phyloP scores from a whole-genome alignment of 106 monocot species.

The Dendrobium catenatum region DNA sequence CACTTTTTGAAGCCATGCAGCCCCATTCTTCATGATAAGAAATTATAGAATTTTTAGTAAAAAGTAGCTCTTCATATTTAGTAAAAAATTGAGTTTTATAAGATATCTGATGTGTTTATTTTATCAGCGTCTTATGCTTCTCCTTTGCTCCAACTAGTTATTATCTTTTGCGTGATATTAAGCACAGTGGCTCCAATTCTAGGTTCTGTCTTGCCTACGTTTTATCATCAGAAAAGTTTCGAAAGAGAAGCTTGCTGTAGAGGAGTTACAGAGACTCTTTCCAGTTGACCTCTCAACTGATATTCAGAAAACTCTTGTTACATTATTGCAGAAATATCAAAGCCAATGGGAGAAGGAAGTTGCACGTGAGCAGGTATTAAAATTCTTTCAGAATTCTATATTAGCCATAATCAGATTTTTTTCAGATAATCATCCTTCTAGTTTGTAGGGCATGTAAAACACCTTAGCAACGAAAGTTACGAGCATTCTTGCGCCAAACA shows the following conservation, averaged over 20 bases:
- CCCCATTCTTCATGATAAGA: too few relatives aligned
- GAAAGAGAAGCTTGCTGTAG: neutral
- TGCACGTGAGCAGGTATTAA: neutral
- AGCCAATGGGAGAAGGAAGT: neutral
- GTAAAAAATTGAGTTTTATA: too few relatives aligned
- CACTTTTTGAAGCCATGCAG: too few relatives aligned
- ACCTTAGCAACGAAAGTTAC: too few relatives aligned
- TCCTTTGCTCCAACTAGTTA: neutral
- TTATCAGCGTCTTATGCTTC: neutral
- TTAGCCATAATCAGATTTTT: neutral
- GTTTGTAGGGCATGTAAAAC: too few relatives aligned
- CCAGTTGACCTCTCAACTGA: neutral
- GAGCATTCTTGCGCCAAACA: too few relatives aligned
- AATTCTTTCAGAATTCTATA: neutral
- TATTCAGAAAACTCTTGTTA: neutral
- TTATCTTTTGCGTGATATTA: neutral
- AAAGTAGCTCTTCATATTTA: too few relatives aligned
- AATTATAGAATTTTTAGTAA: too few relatives aligned
- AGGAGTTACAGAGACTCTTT: slow-evolving; percentile 1
- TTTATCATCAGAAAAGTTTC: slow-evolving; percentile 7
- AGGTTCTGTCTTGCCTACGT: slow-evolving; percentile 1
- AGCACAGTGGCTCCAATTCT: neutral
- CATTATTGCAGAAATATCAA: neutral
- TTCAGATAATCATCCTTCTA: too few relatives aligned
- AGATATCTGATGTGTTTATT: neutral